phyloP scores from a whole-genome alignment of 1,284 basidiomycete species.

The Leccinum proliferum region DNA sequence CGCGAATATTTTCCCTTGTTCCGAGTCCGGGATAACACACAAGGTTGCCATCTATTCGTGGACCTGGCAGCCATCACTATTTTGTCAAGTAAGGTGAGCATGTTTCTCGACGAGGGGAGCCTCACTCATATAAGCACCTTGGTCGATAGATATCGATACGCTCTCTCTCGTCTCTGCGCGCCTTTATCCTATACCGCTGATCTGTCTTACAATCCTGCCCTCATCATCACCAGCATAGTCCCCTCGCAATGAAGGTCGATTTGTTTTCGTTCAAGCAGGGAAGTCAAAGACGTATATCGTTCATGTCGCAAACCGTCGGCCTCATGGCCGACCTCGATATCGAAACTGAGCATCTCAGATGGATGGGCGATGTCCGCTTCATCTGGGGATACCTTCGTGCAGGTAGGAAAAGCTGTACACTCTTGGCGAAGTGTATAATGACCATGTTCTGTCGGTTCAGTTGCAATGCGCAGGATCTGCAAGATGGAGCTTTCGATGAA shows the following conservation, averaged over 20 bases:
- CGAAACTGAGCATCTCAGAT: slow-evolving; percentile 84
- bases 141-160: background rate
- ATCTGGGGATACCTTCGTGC: slow-evolving; percentile 78
- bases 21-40: background rate
- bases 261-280: slow-evolving; percentile 76
- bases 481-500: slow-evolving; percentile 71
- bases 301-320: slow-evolving; percentile 85
- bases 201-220: background rate
- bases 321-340: slow-evolving; percentile 91
- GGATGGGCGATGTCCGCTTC: slow-evolving; percentile 94
- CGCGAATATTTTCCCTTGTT: background rate
- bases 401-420: slow-evolving; percentile 33
- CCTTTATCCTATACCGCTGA: background rate
- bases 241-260: slow-evolving; percentile 67
- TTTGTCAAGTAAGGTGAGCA: background rate
- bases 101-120: background rate
- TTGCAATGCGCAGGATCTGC: slow-evolving; percentile 62
- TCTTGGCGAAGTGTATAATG: background rate
- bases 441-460: slow-evolving; percentile 30
- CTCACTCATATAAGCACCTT: background rate
- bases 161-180: background rate
- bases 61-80: background rate
- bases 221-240: background rate
- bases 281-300: slow-evolving; percentile 70
- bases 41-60: background rate